Base-by-base conservation (phyloP, 345 rosid genomes). In the Gossypium longicalyx region DNA sequence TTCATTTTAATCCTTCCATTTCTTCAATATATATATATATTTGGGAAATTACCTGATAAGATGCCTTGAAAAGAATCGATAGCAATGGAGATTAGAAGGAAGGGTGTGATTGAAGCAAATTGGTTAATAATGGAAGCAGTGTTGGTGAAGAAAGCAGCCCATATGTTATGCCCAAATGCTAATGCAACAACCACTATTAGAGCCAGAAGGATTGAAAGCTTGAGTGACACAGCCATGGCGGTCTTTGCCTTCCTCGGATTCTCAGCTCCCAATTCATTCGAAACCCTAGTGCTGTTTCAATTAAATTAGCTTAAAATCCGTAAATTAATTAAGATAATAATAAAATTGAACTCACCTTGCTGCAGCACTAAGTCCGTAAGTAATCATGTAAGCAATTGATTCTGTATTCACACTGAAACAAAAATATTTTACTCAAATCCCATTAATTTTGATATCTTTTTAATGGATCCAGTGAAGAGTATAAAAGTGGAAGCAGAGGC, bases 181-280 rank as follows among this genome's bases (percentile, higher is more conserved):
- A 91, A 52, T 34, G 74, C 78, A n/a, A 86, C 23, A 43, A 84
- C 88, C 74, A 87, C 76, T 0, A 65, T 27, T 0, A 92, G 73
- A 16, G 84, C 90, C 54, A 94, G 91, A 38, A 82, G 72, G 53
- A 87, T 23, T 5, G 92, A 81, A 73, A 92, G 83, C 82, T 86
- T 83, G 29, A 90, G 63, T 19, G 86, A 76, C 58, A 85, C 82
- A 0, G 17, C 76, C 83, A 85, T 88, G 19, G 92, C 93, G 9
- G 69, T 84, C 77, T 85, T 89, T 5, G 96, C 96, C 64, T 62
- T 59, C 2, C 59, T 54, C 11, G 83, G 64, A 29, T 81, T 77
- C 59, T 77, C 95, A 0, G 95, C 93, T 76, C 97, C 98, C 71
- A 89, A 65, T 71, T 90, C 95, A 57, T 94, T 92, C 0, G 97